Conservation (phyloP, 2,329 filamentous ascomycete species). For the Phyllosticta citriasiana region DNA sequence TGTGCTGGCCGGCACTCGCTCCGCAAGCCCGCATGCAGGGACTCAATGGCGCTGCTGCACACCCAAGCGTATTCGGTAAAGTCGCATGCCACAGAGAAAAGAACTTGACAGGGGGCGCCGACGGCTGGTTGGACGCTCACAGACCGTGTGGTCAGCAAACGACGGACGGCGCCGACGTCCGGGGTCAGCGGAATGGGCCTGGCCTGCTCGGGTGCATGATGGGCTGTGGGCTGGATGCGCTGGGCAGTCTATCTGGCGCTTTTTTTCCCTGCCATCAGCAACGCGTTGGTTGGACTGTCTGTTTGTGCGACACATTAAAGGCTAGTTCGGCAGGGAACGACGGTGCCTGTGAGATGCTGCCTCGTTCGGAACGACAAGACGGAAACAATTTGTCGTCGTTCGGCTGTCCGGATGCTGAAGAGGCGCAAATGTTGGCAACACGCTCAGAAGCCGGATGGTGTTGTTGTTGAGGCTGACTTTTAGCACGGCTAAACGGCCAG, state of each 20-base stretch:
- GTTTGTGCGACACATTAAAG: too few relatives aligned
- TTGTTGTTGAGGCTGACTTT: too few relatives aligned
- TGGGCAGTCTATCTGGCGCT: not conserved
- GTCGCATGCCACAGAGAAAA: not conserved
- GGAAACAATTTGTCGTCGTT: not conserved
- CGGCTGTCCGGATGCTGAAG: not conserved
- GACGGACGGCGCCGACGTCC: not conserved
- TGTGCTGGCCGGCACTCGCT: too few relatives aligned
- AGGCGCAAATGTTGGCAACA: not conserved
- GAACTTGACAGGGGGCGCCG: not conserved
- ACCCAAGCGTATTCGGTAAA: not conserved
- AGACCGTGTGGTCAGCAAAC: not conserved
- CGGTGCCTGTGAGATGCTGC: not conserved
- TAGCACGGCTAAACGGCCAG: too few relatives aligned
- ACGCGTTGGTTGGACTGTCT: not conserved
- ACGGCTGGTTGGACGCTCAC: not conserved
- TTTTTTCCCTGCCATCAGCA: not conserved
- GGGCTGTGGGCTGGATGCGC: not conserved
- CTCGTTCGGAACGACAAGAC: not conserved
- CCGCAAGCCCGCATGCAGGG: not conserved
- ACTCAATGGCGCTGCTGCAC: not conserved
- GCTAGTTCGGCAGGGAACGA: too few relatives aligned
- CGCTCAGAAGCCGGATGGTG: too few relatives aligned
- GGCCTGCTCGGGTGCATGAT: not conserved
- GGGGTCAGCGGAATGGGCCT: not conserved